phyloP scores from a whole-genome alignment of 2,329 filamentous ascomycete species.

The Penicillium psychrosexuale region DNA sequence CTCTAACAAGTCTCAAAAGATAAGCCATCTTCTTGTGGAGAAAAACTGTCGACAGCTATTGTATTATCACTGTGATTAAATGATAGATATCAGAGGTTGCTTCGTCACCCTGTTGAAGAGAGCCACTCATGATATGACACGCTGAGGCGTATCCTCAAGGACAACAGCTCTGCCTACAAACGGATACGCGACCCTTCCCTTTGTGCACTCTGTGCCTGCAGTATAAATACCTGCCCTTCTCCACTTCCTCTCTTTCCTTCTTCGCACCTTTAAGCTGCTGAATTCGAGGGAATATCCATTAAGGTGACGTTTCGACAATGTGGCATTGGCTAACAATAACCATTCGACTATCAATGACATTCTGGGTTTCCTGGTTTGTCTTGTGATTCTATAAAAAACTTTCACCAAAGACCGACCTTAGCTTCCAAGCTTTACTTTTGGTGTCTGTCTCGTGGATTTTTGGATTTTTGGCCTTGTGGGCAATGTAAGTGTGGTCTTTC shows the following conservation, averaged over 20 bases:
- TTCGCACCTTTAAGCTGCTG: neutral
- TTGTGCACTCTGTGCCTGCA: neutral
- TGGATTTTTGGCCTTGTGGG: too few species aligned
- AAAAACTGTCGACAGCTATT: neutral
- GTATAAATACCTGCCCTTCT: neutral
- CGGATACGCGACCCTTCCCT: neutral
- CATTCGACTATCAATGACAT: neutral
- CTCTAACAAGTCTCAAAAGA: neutral
- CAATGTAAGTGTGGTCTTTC: neutral
- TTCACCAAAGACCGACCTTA: neutral
- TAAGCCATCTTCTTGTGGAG: neutral
- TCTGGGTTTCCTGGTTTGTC: neutral
- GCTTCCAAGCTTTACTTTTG: neutral
- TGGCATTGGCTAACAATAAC: neutral
- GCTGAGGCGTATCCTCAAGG: neutral
- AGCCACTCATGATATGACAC: neutral
- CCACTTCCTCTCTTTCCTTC: neutral
- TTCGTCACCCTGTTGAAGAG: neutral
- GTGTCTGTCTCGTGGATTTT: neutral
- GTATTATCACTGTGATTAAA: neutral
- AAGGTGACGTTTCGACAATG: too few species aligned
- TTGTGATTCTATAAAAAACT: neutral
- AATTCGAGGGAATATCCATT: neutral
- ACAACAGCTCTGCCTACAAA: neutral
- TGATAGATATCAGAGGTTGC: neutral